Evolutionary conservation across 208 protist species (phyloP).

Genomic region (Naegleria fowleri): DNA sequence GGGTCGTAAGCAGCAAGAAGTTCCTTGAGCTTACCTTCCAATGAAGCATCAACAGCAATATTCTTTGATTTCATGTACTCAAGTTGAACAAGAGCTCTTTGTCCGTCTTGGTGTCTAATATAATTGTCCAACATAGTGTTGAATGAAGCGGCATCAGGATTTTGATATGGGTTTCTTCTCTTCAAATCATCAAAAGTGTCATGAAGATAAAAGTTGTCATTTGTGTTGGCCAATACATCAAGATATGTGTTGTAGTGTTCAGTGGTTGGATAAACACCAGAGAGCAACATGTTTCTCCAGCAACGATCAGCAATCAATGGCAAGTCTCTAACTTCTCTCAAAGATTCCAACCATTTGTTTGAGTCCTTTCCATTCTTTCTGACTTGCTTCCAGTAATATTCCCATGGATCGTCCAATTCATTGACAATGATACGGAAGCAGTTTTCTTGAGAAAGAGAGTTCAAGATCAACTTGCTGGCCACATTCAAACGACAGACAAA

Average conservation of each 20-base stretch:
- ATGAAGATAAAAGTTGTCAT: background rate
- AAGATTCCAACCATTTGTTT: conserved; percentile 5
- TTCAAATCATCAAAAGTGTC: background rate
- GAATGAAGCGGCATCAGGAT: background rate
- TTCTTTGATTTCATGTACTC: background rate
- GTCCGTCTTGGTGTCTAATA: background rate
- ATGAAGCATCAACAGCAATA: background rate
- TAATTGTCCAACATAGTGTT: background rate
- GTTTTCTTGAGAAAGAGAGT: background rate
- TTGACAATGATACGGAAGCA: background rate
- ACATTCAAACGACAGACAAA: conserved; percentile 8
- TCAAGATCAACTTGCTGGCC: background rate
- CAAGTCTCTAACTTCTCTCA: background rate
- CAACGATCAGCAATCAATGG: conserved; percentile 10
- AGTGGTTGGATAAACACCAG: conserved; percentile 5
- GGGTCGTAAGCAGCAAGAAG: background rate
- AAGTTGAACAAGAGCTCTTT: background rate
- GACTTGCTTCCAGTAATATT: conserved; percentile 16
- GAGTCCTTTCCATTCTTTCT: background rate
- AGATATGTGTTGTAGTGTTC: conserved; percentile 13
- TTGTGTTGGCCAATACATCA: background rate
- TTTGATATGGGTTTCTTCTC: conserved; percentile 14
- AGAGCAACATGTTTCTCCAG: background rate
- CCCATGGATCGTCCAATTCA: conserved; percentile 12
- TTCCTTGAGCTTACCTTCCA: background rate